These are phyloP conservation scores for Enteropsectra breve DNA, from an alignment of 371 early-diverging fungal genomes.

Conservation along the genomic window DNA sequence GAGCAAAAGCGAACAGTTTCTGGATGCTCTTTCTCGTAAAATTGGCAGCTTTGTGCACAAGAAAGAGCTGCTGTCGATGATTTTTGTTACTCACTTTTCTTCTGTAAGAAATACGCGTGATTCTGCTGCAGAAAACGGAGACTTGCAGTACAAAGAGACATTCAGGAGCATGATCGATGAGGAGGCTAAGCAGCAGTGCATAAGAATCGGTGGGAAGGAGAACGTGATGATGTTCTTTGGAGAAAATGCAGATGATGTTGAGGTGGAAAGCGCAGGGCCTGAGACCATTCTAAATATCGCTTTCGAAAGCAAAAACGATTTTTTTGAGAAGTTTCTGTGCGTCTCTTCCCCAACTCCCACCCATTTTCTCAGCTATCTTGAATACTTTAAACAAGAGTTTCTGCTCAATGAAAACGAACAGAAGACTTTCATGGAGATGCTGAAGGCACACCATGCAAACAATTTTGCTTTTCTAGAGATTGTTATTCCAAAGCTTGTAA, in stretches of 20 bases:
- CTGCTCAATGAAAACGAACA: constrained; percentile 27
- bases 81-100: neutral
- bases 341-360: constrained; percentile 35
- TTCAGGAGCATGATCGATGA: neutral
- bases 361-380: constrained; percentile 45
- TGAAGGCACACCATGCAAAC: constrained; percentile 21
- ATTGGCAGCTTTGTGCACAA: neutral
- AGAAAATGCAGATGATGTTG: neutral
- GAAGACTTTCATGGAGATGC: constrained; percentile 19
- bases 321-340: constrained; percentile 16
- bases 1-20: neutral
- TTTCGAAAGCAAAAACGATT: neutral
- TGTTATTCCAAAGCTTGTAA: constrained; percentile 29
- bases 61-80: neutral
- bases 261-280: neutral
- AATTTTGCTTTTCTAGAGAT: constrained; percentile 21
- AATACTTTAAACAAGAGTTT: constrained; percentile 36
- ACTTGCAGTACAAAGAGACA: neutral
- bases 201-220: neutral
- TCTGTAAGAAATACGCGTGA: neutral
- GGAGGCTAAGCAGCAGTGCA: neutral
- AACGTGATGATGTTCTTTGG: neutral
- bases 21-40: neutral
- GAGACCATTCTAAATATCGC: neutral
- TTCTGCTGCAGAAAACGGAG: neutral